These are phyloP conservation scores for Trichoderma harzianum DNA, from an alignment of 2,329 filamentous ascomycete genomes.

Conservation along the genomic window DNA sequence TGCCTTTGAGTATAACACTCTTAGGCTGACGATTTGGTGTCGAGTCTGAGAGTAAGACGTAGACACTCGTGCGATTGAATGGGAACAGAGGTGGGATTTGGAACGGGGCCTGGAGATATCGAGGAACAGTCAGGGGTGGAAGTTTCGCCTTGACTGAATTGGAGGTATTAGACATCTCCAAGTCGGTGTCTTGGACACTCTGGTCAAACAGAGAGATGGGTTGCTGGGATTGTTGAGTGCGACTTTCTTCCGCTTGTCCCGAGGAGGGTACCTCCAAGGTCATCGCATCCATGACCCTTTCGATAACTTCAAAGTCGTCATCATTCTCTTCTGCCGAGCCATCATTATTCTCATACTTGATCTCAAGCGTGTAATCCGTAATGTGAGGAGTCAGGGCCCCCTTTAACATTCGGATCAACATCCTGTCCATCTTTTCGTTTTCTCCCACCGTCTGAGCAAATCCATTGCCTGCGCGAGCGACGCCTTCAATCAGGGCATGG, in stretches of 20 bases:
- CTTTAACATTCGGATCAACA: conserved; percentile 72
- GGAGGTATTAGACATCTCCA: conserved; percentile 26
- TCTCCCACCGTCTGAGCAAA: conserved; percentile 60
- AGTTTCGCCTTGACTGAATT: conserved; percentile 38
- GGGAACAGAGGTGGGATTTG: conserved; percentile 63
- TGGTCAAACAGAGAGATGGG: conserved; percentile 60
- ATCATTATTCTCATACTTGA: conserved; percentile 47
- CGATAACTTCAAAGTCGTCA: conserved; percentile 61
- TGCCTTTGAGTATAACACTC: conserved; percentile 57
- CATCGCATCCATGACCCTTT: conserved; percentile 52
- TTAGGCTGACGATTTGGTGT: conserved; percentile 40
- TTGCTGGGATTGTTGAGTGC: conserved; percentile 29
- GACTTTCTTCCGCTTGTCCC: not conserved
- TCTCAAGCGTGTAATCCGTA: conserved; percentile 59
- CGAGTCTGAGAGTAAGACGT: conserved; percentile 59
- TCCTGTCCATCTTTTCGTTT: conserved; percentile 64
- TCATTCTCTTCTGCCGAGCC: conserved; percentile 22
- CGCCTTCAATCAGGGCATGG: conserved; percentile 52
- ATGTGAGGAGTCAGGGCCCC: conserved; percentile 65
- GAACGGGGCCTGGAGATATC: conserved; percentile 61
- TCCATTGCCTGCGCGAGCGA: conserved; percentile 52
- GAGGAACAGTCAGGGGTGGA: conserved; percentile 50
- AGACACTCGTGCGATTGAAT: conserved; percentile 63
- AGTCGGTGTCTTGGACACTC: conserved; percentile 42
- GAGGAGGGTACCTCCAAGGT: conserved; percentile 28